Base-by-base conservation (phyloP, 2,329 filamentous ascomycete species). In the Colletotrichum liriopes region DNA sequence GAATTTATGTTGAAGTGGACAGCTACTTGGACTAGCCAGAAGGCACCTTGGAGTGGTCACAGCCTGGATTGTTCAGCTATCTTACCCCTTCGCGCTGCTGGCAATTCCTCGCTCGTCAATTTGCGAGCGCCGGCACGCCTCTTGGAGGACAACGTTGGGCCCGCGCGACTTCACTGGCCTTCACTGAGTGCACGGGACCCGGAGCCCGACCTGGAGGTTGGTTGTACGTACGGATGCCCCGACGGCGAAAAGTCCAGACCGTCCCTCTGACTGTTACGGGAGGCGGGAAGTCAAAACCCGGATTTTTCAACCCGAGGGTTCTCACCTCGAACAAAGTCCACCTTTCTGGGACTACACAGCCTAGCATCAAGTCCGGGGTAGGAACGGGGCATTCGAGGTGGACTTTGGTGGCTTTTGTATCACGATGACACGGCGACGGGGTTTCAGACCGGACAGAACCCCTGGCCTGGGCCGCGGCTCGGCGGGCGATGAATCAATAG, bases 381-480 rank as follows among this genome's bases (percentile, higher is more conserved):
- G 47, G 47, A 23, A 12, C 1, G 51, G 14, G 16, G 54, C 4
- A 11, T n/a, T 32, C 18, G 6, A 5, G 18, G 61, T 55, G 61
- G 49, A 37, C 32, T 67, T 23, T 58, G 43, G 23, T 54, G 18
- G 20, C 20, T 58, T 67, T n/a, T 55, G 65, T 65, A 60, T 72
- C 39, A 65, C 54, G 45, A 65, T 72, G 54, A 72, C 47, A 72
- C 70, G 65, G 65, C 58, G 59, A 72, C 47, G 54, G 47, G 65
- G 70, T 72, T 72, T 72, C 70, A 72, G 70, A 65, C 59, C 37
- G 18, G 59, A 51, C 39, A 65, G 43, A 39, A 49, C 69, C 54
- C 65, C 59, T 69, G 64, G 29, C 23, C 35, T 26, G 47, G 62
- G 51, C 39, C 26, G 47, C 32, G 49, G 61, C 61, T 52, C 6